Evolutionary conservation across 495 filamentous ascomycete species (phyloP), one percentile per base, ranked within the genome.

Genomic region (Podospora pseudoanserina): DNA sequence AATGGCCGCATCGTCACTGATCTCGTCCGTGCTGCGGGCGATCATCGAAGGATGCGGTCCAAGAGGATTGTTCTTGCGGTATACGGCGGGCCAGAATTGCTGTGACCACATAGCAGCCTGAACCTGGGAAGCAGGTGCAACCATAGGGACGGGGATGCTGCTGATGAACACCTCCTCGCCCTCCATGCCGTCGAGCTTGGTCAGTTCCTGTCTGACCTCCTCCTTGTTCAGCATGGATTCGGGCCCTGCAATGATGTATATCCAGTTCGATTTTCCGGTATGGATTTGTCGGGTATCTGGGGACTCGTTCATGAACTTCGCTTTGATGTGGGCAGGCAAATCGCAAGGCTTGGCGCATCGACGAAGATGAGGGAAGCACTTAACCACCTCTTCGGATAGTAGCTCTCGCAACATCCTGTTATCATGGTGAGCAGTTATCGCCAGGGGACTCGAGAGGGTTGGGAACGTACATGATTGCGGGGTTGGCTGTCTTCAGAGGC

Each of bases 61-160:
- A 74, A 92, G 85, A 39, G 93, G 87, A 74, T 93, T 93, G 68
- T 86, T 89, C 73, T 89, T 89, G 66, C 93, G 93, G 81, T 96
- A 98, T 7, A 92, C 83, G 5, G 91, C 88, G 0, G 95, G 96
- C 95, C 95, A 99, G 75, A 92, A 90, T 30, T 85, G 83, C 28
- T 85, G 80, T 34, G 86, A 88, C 92, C 92, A 97, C 76, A 83
- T 77, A 9, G 87, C 83, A 5, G 95, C 93, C 79, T 97, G 92
- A 13, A 86, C 76, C 23, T 84, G 76, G 20, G 89, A 94, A 26
- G 90, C 89, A 0, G 95, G 93, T 28, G 92, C 85, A 15, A 91
- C 80, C 55, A 89, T 81, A 19, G 95, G 95, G 20, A 98, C 87
- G 3, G 83, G 80, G 20, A 90, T 83, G 11, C 80, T 81, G 59